These are phyloP conservation scores for Claviceps humidiphila DNA, from an alignment of 2,329 filamentous ascomycete genomes.

Conservation along the genomic window DNA sequence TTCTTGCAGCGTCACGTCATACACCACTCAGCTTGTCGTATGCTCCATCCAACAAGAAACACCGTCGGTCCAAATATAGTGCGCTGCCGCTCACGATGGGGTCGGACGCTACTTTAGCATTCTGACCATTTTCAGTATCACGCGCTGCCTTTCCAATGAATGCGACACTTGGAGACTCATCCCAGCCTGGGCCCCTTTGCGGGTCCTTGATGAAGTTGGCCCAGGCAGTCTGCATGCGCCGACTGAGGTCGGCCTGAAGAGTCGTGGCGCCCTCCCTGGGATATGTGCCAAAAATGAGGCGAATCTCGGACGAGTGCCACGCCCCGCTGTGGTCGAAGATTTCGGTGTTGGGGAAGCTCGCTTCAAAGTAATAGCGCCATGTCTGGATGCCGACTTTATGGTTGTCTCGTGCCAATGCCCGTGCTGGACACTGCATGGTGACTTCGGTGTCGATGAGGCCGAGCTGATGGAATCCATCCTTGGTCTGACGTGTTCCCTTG, in stretches of 20 bases:
- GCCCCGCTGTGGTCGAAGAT: neutral
- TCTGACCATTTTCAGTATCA: neutral
- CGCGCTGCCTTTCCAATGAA: neutral
- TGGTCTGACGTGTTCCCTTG: neutral
- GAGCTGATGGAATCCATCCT: neutral
- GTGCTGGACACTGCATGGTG: conserved; percentile 1
- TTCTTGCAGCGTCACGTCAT: too few relatives aligned
- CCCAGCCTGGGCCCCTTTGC: neutral
- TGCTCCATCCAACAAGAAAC: neutral
- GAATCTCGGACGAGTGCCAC: conserved; percentile 2
- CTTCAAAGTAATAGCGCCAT: conserved; percentile 4
- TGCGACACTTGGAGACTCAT: neutral
- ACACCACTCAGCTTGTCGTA: neutral
- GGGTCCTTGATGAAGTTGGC: neutral
- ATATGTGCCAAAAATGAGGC: conserved; percentile 4
- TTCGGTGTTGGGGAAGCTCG: neutral
- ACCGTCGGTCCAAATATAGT: neutral
- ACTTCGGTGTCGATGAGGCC: neutral
- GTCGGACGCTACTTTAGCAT: neutral
- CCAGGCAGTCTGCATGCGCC: conserved; percentile 1
- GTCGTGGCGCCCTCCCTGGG: neutral
- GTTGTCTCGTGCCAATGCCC: neutral
- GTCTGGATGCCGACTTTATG: neutral
- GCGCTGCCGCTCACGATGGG: neutral
- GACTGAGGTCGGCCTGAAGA: neutral